phyloP scores from a whole-genome alignment of 176 grass and related monocot genomes.

The Elymus sibiricus region DNA sequence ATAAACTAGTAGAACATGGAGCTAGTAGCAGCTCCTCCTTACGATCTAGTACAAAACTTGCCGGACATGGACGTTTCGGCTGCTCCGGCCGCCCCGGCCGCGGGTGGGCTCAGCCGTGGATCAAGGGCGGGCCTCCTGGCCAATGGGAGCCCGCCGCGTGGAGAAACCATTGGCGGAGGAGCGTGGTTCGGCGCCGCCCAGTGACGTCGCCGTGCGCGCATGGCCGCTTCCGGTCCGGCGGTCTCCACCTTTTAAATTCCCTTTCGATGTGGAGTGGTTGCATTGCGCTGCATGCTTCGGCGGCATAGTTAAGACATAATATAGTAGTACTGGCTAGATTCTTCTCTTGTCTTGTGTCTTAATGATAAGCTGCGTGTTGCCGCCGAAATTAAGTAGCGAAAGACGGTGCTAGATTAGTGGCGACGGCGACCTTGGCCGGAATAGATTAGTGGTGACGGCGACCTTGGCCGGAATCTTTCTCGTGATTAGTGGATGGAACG shows the following conservation, averaged over 20 bases:
- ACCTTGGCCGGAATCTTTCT: not conserved
- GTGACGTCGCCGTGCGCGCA: conserved; percentile 10
- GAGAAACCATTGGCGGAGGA: conserved; percentile 1
- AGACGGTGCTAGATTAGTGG: conserved; percentile 7
- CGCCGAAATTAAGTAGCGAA: not conserved
- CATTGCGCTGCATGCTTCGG: not conserved
- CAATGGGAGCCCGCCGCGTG: conserved; percentile 14
- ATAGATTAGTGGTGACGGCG: not conserved
- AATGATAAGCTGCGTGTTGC: not conserved
- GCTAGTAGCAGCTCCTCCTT: not conserved
- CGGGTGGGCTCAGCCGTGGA: not conserved
- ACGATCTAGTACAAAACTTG: too few species aligned
- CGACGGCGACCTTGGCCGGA: not conserved
- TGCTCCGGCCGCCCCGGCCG: not conserved
- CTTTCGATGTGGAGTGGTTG: not conserved
- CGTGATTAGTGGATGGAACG: conserved; percentile 2
- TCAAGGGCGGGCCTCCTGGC: conserved; percentile 31
- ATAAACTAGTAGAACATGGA: not conserved
- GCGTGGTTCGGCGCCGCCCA: conserved; percentile 26
- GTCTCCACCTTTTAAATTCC: not conserved
- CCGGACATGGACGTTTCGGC: not conserved
- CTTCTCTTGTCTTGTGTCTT: not conserved
- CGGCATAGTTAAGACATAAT: not conserved
- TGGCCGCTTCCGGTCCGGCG: not conserved
- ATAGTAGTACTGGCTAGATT: not conserved